Evolutionary conservation across 108 stramenopile species (phyloP), one percentile per base, ranked within the genome.

Genomic region (Stephanodiscus minutulus): DNA sequence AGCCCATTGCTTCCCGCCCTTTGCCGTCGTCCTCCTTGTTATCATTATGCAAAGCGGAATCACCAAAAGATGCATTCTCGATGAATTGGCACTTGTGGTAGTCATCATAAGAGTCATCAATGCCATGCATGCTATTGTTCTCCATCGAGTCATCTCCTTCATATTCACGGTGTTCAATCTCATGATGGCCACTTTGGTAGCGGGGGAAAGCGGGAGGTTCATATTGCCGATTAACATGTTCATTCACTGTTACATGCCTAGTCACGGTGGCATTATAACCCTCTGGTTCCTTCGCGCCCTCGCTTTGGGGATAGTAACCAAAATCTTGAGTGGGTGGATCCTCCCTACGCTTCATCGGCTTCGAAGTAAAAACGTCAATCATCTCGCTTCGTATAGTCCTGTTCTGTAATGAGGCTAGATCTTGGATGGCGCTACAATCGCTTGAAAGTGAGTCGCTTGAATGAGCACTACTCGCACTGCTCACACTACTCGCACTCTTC

Each of bases 321-420:
- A 64, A 50, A 39, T 56, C 54, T 2, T 59, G 27, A 27, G 36
- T 47, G 9, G 70, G 70, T 24, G 70, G 70, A 61, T 70, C 70
- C 4, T 58, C 46, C 37, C 36, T 68, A 0, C 54, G n/a, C 55
- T 56, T 56, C 27, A 28, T 1, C 11, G 12, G 55, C 17, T 17
- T 25, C 28, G 29, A 17, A 28, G 29, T 0, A 56, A 1, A 29
- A 3, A n/a, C 6, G 0, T 56, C 29, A 7, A 17, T 29, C 31
- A 29, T 28, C 55, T 44, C 13, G 13, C 43, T 15, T 44, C 15
- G 43, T 1, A 12, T 44, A 44, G 11, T 44, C 11, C 15, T 44
- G 39, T 39, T 11, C 7, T 39, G 39, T 9, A 11, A 39, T 15
- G 43, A 44, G 2, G 13, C 15, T 0, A 24, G 27, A 25, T 28